These are phyloP conservation scores for Artemisia tridentata DNA, from an alignment of 129 eudicot genomes.

Conservation along the genomic window DNA sequence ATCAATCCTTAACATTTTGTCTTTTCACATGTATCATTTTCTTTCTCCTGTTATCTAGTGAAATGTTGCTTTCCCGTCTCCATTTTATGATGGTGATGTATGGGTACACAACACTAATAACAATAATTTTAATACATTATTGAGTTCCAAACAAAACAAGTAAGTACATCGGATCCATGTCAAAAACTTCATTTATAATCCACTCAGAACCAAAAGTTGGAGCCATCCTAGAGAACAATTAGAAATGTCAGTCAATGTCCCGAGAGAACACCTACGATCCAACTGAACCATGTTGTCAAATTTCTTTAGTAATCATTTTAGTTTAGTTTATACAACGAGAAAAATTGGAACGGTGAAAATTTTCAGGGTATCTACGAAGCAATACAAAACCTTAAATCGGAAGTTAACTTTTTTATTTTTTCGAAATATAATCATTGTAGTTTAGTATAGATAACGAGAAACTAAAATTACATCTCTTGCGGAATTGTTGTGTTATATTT, in stretches of 20 bases:
- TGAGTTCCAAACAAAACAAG: conserved; percentile 24
- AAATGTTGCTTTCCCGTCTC: conserved; percentile 38
- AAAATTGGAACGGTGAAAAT: no score
- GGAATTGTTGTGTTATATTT: background rate
- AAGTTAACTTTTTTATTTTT: no score
- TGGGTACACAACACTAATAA: conserved; percentile 40
- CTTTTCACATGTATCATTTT: conserved; percentile 40
- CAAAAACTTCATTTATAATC: conserved; percentile 20
- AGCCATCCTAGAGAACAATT: background rate
- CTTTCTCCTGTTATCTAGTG: conserved; percentile 31
- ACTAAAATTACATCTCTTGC: no score
- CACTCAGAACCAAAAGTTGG: background rate
- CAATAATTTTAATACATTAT: conserved; percentile 34
- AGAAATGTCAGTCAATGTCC: conserved; percentile 11
- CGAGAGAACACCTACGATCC: background rate
- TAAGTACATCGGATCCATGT: conserved; percentile 1
- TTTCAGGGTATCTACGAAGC: no score
- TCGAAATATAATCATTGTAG: no score
- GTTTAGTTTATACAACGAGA: no score
- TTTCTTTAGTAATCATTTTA: no score
- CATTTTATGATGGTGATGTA: conserved; percentile 37
- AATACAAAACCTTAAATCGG: no score
- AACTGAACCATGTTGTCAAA: no score
- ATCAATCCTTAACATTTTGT: conserved; percentile 42
- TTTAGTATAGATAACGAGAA: no score